Evolutionary conservation across 1,284 basidiomycete genomes (phyloP).

Genomic region (Ceratobasidium sp.): DNA sequence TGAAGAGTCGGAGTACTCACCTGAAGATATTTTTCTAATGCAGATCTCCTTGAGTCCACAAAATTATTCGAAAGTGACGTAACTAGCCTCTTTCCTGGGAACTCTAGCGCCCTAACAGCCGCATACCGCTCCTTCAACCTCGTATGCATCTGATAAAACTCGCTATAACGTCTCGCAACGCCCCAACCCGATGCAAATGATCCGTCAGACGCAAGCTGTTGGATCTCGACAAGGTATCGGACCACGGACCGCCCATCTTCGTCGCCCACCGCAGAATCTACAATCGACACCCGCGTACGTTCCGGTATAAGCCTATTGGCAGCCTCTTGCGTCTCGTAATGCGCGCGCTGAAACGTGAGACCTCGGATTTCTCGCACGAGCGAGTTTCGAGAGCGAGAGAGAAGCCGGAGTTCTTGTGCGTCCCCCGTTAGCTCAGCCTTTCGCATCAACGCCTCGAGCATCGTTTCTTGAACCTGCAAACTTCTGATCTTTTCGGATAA

Average conservation of each 20-base stretch:
- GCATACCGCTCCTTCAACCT: slow-evolving; percentile 81
- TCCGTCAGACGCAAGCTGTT: slow-evolving; percentile 84
- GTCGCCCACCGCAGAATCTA: slow-evolving; percentile 78
- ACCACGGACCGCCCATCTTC: slow-evolving; percentile 91
- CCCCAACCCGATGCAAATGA: slow-evolving; percentile 89
- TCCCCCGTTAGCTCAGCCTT: slow-evolving; percentile 96
- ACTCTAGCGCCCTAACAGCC: slow-evolving; percentile 79
- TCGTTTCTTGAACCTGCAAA: slow-evolving; percentile 82
- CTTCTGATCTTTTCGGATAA: slow-evolving; percentile 81
- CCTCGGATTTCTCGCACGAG: slow-evolving; percentile 87
- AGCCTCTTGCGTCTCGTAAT: slow-evolving; percentile 91
- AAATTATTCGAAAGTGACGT: slow-evolving; percentile 84
- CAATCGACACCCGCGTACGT: slow-evolving; percentile 82
- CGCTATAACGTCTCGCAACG: slow-evolving; percentile 92
- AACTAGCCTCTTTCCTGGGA: slow-evolving; percentile 93
- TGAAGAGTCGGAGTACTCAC: slow-evolving; percentile 69
- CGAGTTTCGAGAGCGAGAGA: slow-evolving; percentile 84
- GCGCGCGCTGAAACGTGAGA: slow-evolving; percentile 87
- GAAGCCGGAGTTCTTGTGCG: slow-evolving; percentile 83
- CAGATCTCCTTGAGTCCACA: slow-evolving; percentile 82
- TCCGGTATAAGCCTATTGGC: slow-evolving; percentile 86
- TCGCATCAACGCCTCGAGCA: slow-evolving; percentile 88
- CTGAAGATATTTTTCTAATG: slow-evolving; percentile 91
- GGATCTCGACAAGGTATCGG: slow-evolving; percentile 92
- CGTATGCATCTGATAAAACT: slow-evolving; percentile 92